These are phyloP conservation scores for Salix viminalis DNA, from an alignment of 345 rosid species.

Conservation along the genomic window DNA sequence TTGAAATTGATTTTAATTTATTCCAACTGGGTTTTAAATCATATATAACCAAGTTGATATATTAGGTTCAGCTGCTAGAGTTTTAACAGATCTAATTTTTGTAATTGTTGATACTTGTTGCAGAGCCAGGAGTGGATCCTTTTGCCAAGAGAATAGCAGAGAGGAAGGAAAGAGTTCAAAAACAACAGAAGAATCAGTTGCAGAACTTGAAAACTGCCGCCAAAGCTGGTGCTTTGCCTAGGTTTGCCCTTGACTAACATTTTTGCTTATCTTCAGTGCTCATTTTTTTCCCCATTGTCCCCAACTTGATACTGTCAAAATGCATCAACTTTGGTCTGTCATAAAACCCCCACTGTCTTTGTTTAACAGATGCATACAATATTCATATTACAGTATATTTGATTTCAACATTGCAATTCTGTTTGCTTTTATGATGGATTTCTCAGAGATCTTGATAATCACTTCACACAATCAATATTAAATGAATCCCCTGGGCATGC, in stretches of 20 bases:
- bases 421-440: neutral
- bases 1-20: neutral
- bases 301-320: neutral
- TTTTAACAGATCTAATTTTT: neutral
- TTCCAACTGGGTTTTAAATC: neutral
- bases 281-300: neutral
- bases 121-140: slow-evolving; percentile 86
- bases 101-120: slow-evolving; percentile 5
- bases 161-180: slow-evolving; percentile 68
- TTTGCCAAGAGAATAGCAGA: slow-evolving; percentile 74
- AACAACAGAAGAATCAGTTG: slow-evolving; percentile 64
- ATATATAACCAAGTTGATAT: neutral
- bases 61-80: neutral
- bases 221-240: slow-evolving; percentile 83
- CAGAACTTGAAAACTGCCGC: slow-evolving; percentile 73
- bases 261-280: neutral
- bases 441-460: neutral
- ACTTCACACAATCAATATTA: neutral
- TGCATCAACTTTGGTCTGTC: neutral
- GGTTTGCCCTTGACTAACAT: slow-evolving; percentile 34
- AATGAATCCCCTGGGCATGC: no score
- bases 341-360: neutral
- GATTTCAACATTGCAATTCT: neutral
- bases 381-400: neutral
- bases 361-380: neutral